phyloP scores from a whole-genome alignment of 306 rosid genomes.

The Glycine latifolia region DNA sequence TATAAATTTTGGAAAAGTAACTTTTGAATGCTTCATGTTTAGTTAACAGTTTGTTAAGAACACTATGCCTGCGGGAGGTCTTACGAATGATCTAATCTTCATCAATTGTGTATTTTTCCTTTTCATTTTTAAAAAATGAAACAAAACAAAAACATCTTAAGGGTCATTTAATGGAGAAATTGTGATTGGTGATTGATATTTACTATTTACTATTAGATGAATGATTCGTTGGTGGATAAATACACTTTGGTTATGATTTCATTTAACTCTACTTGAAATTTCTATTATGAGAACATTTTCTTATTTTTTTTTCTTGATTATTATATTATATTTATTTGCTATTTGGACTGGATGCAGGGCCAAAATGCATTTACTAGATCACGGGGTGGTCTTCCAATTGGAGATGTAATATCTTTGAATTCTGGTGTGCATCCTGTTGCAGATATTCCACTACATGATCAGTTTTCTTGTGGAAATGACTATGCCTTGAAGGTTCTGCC shows the following conservation, averaged over 20 bases:
- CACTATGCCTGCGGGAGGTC: neutral
- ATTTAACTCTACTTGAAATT: conserved; percentile 10
- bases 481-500: conserved; percentile 66
- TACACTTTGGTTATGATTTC: conserved; percentile 32
- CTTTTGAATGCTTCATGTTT: conserved; percentile 29
- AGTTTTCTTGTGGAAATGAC: conserved; percentile 63
- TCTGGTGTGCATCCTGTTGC: too few relatives aligned
- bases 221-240: conserved; percentile 2
- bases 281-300: neutral
- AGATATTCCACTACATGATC: conserved; percentile 49
- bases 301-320: neutral
- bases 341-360: conserved; percentile 56
- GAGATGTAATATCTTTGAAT: too few relatives aligned
- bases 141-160: neutral
- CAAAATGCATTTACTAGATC: conserved; percentile 49
- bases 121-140: neutral
- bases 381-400: too few relatives aligned
- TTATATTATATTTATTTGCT: conserved; percentile 28
- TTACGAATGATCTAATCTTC: conserved; percentile 9
- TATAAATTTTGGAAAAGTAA: neutral
- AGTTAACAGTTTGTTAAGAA: neutral
- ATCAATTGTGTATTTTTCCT: neutral
- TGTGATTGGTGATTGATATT: conserved; percentile 10
- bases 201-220: neutral
- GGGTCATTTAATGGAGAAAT: neutral